These are phyloP conservation scores for Fusarium cicatricum DNA, from an alignment of 2,329 filamentous ascomycete species.

Conservation along the genomic window DNA sequence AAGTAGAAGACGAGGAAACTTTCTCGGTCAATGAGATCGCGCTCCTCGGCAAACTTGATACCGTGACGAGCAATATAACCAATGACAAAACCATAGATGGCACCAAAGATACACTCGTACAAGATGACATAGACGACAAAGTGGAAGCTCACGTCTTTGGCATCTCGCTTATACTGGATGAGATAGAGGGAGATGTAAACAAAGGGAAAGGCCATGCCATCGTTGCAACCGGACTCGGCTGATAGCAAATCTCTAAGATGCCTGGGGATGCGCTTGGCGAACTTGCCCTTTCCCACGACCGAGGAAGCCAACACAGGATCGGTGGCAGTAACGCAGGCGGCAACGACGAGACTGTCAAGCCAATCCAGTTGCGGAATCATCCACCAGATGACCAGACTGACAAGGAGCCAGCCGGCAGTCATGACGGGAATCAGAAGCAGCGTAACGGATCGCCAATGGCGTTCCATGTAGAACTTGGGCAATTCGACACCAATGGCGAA, in stretches of 20 bases:
- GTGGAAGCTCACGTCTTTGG: slow-evolving; percentile 76
- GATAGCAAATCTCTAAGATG: slow-evolving; percentile 95
- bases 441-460: slow-evolving; percentile 92
- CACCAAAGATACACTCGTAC: slow-evolving; percentile 95
- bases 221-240: slow-evolving; percentile 97
- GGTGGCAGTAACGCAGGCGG: slow-evolving; percentile 95
- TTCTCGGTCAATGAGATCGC: slow-evolving; percentile 89
- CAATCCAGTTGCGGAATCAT: slow-evolving; percentile 81
- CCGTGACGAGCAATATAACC: slow-evolving; percentile 91
- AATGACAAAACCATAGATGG: slow-evolving; percentile 84
- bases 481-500: slow-evolving; percentile 92
- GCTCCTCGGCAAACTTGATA: slow-evolving; percentile 86
- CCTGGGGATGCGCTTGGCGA: slow-evolving; percentile 96
- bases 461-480: slow-evolving; percentile 96
- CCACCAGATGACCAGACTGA: slow-evolving; percentile 95
- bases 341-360: slow-evolving; percentile 86
- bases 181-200: slow-evolving; percentile 93
- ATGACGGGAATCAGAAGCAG: slow-evolving; percentile 93
- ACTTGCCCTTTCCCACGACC: slow-evolving; percentile 98
- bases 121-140: slow-evolving; percentile 91
- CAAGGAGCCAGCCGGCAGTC: slow-evolving; percentile 94
- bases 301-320: slow-evolving; percentile 97
- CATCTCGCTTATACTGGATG: slow-evolving; percentile 78
- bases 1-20: slow-evolving; percentile 99
- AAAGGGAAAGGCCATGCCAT: slow-evolving; percentile 99